These are phyloP conservation scores for Parafenestella ontariensis DNA, from an alignment of 2,329 filamentous ascomycete genomes.

Conservation along the genomic window DNA sequence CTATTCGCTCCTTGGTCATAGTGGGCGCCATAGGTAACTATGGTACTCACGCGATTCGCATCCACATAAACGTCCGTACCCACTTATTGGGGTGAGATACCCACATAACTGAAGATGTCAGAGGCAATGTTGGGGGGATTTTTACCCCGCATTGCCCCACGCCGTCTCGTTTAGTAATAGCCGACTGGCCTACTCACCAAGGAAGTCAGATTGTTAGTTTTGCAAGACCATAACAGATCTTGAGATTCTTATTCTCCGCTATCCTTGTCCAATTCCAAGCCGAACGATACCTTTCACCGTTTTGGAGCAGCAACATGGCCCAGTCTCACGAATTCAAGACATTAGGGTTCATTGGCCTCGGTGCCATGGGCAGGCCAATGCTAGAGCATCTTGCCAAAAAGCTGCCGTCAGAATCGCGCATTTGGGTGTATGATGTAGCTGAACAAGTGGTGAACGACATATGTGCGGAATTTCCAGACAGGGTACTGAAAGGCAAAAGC, in stretches of 20 bases:
- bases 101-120: neutral
- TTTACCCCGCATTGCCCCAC: constrained; percentile 13
- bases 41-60: too few relatives aligned
- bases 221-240: neutral
- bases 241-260: neutral
- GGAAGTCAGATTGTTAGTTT: neutral
- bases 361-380: constrained; percentile 65
- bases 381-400: constrained; percentile 58
- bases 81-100: neutral
- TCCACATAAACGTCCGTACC: neutral
- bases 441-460: constrained; percentile 53
- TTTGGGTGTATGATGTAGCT: constrained; percentile 60
- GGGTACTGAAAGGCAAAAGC: constrained; percentile 50
- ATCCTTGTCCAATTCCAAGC: neutral
- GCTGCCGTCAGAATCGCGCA: constrained; percentile 50
- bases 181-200: neutral
- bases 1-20: neutral
- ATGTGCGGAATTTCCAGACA: constrained; percentile 48
- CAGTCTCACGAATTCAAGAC: constrained; percentile 29
- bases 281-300: too few relatives aligned
- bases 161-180: neutral
- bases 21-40: neutral
- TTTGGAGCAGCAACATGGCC: constrained; percentile 21
- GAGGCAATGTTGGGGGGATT: constrained; percentile 8
- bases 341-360: constrained; percentile 62